Conservation (phyloP, 495 filamentous ascomycete genomes). For the Lentithecium fluviatile region DNA sequence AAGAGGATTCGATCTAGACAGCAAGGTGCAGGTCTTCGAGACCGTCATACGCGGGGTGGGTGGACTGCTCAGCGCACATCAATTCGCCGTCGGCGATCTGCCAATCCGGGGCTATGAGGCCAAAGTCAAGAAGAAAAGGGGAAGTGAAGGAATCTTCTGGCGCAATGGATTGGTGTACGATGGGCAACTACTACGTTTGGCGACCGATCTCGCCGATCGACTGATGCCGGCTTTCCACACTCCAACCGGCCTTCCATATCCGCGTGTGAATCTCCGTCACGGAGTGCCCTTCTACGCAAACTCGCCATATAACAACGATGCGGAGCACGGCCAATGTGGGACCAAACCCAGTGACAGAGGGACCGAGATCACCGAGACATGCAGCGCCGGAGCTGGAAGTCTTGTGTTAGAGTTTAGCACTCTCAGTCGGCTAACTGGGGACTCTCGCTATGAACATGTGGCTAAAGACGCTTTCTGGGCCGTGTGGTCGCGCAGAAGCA, state of each 20-base stretch:
- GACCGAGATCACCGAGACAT: conserved; percentile 87
- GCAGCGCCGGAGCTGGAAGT: conserved; percentile 92
- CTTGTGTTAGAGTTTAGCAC: conserved; percentile 90
- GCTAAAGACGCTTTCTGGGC: conserved; percentile 94
- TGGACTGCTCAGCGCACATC: conserved; percentile 85
- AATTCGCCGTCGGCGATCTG: conserved; percentile 86
- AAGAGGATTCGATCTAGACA: conserved; percentile 92
- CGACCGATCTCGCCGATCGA: conserved; percentile 76
- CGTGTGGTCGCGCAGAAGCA: conserved; percentile 82
- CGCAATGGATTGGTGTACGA: conserved; percentile 78
- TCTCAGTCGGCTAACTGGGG: conserved; percentile 82
- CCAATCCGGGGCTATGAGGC: conserved; percentile 74
- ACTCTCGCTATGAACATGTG: conserved; percentile 78
- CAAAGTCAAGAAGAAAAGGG: conserved; percentile 44
- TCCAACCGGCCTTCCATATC: conserved; percentile 88
- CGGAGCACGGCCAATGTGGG: conserved; percentile 45
- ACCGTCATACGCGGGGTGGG: conserved; percentile 93
- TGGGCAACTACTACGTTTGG: conserved; percentile 82
- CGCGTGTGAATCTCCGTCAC: conserved; percentile 86
- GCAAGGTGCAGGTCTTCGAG: conserved; percentile 97
- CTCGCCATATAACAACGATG: conserved; percentile 62
- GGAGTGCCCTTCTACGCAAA: conserved; percentile 89
- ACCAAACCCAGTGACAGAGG: conserved; percentile 42
- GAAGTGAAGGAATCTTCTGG: conserved; percentile 64
- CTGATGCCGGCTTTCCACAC: conserved; percentile 88